Percentiles rank a stretch among this genome's conserved stretches.
Evolutionary conservation across 805 yeast species (phyloP).

Genomic region (Ogataea allantospora): DNA sequence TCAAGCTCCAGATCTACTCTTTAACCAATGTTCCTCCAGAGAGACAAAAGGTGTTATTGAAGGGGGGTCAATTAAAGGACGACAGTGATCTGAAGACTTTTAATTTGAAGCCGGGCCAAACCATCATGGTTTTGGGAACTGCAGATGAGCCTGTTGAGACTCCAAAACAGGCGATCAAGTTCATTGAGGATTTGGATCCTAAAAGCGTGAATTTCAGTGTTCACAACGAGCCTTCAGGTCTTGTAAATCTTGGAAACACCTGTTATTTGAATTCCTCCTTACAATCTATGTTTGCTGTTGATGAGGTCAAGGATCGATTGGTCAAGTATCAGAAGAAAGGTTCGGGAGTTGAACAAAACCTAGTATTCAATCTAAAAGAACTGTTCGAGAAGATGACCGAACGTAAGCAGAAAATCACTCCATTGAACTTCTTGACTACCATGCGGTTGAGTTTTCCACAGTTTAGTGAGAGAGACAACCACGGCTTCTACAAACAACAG

Average conservation of each 20-base stretch:
- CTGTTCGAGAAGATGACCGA: slow-evolving; percentile 44
- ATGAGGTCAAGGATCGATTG: slow-evolving; percentile 40
- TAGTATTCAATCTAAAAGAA: slow-evolving; percentile 38
- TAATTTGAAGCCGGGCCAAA: slow-evolving; percentile 60
- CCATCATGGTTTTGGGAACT: slow-evolving; percentile 88
- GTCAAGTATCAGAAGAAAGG: slow-evolving; percentile 21
- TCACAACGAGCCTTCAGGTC: slow-evolving; percentile 57
- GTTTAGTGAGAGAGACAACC: slow-evolving; percentile 73
- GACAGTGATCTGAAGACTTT: slow-evolving; percentile 51
- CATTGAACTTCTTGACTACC: slow-evolving; percentile 61
- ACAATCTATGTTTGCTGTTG: slow-evolving; percentile 50
- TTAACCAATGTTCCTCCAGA: slow-evolving; percentile 81
- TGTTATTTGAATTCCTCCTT: slow-evolving; percentile 73
- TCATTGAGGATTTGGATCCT: slow-evolving; percentile 61
- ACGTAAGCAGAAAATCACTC: slow-evolving; percentile 52
- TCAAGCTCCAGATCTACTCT: slow-evolving; percentile 68
- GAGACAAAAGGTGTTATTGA: slow-evolving; percentile 86
- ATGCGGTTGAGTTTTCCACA: slow-evolving; percentile 78
- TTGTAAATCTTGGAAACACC: slow-evolving; percentile 71
- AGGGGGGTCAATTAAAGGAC: slow-evolving; percentile 84
- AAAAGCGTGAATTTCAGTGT: slow-evolving; percentile 17
- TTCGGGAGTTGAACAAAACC: slow-evolving; percentile 24
- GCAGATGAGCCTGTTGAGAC: slow-evolving; percentile 48
- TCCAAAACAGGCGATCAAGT: slow-evolving; percentile 47
- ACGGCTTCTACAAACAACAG: slow-evolving; percentile 85